Evolutionary conservation across 2,329 filamentous ascomycete species (phyloP), one percentile per base, ranked within the genome.

Genomic region (Lachnellula willkommii): DNA sequence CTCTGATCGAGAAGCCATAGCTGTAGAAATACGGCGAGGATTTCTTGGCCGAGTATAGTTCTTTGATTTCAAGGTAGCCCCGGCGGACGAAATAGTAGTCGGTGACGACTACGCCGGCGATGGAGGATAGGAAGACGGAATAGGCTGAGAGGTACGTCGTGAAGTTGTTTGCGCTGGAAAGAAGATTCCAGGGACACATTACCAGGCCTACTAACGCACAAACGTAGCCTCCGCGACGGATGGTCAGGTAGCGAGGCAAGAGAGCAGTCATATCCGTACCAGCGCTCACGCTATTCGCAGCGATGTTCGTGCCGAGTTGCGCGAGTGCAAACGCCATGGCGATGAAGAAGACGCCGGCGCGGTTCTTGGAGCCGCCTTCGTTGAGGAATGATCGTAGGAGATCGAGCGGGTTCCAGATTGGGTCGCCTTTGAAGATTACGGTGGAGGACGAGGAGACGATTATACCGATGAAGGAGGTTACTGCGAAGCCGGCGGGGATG

Each of bases 121-220:
- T 95, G 45, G 88, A 90, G 57, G 88, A 92, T n/a, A 96, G 80
- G 74, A 96, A 96, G 55, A 96, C 90, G 3, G 88, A 91, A 75
- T 96, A 96, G 1, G 92, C 88, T 1, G 89, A 94, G 1, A 96
- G 83, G 69, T 96, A 96, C 3, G 89, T 95, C 0, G 89, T 94
- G 75, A 96, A 96, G 72, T 87, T 85, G 76, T 93, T 95, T 46
- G 83, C 82, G 46, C 77, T 77, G 2, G 80, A 84, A 8, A 95
- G 81, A 0, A 96, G 80, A 58, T 89, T 88, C 82, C 87, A 93
- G 0, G 92, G 92, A 69, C 89, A 94, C 82, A 96, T 95, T 60
- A 84, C 87, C 12, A 96, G 77, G 53, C 90, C 90, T 54, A 95
- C 77, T 1, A 79, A 70, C 0, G 91, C 91, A 67, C 90, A 95